Base-by-base conservation (phyloP, 1,284 basidiomycete genomes). In the Malassezia arunalokei region DNA sequence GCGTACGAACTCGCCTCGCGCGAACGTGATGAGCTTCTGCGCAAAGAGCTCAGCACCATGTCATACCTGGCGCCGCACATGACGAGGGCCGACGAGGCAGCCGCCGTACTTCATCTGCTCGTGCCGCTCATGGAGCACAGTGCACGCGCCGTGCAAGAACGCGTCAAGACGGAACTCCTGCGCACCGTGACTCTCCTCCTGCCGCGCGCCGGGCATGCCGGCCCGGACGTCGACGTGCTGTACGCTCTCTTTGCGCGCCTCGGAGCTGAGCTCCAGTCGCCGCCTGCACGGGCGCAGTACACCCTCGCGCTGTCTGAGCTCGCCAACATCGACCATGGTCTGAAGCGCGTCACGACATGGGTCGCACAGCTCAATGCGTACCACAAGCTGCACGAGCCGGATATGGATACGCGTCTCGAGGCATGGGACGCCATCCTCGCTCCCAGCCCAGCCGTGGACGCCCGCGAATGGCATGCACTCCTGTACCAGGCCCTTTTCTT, bases 361-460 rank as follows among this genome's bases (percentile, higher is more conserved):
- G 53, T 59, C 12, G 43, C 43, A 2, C 64, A 57, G 1, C 79
- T 98, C 56, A 98, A 98, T 66, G 82, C 91, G 0, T 96, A 83
- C 73, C 84, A 81, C 62, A 80, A 88, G 12, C 74, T 92, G 35
- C 89, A 94, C 48, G 90, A 98, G 71, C 86, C 89, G 1, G 88
- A 98, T 73, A 95, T 95, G 65, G 87, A 95, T 58, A 79, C 81
- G 41, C 84, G 92, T 3, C 77, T 98, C 12, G 73, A 75, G 1
- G 90, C 87, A 0, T 95, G 89, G 73, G 79, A 81, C 3, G 73
- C 68, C 8, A 76, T 99, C 47, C 92, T 88, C 73, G 84, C 85
- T 47, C 75, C 74, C 0, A 57, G 79, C 5, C 80, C 82, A 68
- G 54, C 65, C 43, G 71, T 76, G 0, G 40, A 43, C 6, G 38